These are phyloP conservation scores for Fusarium foetens DNA, from an alignment of 2,329 filamentous ascomycete genomes.

Conservation along the genomic window DNA sequence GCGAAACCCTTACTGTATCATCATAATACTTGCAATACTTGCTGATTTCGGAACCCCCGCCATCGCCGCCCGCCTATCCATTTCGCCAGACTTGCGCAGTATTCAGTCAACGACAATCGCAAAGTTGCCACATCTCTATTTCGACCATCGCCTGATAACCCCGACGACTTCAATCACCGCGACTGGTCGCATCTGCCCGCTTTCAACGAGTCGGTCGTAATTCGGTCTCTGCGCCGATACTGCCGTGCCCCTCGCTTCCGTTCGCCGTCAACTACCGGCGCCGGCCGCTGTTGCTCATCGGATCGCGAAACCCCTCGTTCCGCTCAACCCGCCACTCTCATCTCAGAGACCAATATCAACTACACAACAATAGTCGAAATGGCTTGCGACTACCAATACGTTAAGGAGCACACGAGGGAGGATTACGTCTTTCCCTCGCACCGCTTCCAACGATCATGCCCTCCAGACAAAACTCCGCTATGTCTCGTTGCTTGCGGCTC, in stretches of 20 bases:
- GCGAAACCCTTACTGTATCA: conserved; percentile 22
- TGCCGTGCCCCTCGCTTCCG: conserved; percentile 30
- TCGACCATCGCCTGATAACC: conserved; percentile 1
- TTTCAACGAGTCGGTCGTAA: conserved; percentile 17
- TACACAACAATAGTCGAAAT: conserved; percentile 27
- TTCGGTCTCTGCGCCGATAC: conserved; percentile 30
- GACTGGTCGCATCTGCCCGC: neutral
- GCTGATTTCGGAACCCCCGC: conserved; percentile 24
- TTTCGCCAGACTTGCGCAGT: conserved; percentile 15
- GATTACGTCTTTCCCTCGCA: conserved; percentile 70
- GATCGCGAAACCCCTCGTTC: conserved; percentile 31
- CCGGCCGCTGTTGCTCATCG: conserved; percentile 28
- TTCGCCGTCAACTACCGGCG: conserved; percentile 32
- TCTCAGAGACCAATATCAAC: conserved; percentile 7
- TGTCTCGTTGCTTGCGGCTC: conserved; percentile 76
- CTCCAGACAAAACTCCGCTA: conserved; percentile 68
- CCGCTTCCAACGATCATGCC: conserved; percentile 65
- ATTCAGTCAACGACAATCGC: conserved; percentile 11
- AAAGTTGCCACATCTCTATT: conserved; percentile 12
- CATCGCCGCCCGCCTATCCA: conserved; percentile 22
- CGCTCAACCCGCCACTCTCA: conserved; percentile 18
- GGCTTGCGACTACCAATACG: conserved; percentile 49
- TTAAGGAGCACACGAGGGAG: conserved; percentile 48
- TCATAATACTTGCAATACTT: conserved; percentile 18
- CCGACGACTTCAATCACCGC: neutral